Percentiles rank a stretch among this genome's conserved stretches.
These are phyloP conservation scores for Penicillium sclerotiorum DNA, from an alignment of 2,329 filamentous ascomycete genomes.

Conservation along the genomic window DNA sequence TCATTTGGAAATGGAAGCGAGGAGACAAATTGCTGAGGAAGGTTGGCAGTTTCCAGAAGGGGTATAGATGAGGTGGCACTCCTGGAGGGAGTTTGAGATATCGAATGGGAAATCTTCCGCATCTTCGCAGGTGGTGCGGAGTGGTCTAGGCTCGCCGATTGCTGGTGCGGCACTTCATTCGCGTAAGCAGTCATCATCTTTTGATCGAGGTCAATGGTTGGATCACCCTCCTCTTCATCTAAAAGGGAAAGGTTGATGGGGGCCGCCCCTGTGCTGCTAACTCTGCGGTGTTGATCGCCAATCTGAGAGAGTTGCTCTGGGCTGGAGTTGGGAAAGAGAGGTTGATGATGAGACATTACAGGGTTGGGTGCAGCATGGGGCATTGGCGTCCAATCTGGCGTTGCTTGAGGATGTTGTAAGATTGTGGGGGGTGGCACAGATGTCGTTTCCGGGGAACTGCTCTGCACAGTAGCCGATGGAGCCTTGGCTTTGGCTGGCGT, in stretches of 20 bases:
- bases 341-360: slow-evolving; percentile 31
- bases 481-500: slow-evolving; percentile 33
- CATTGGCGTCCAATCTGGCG: slow-evolving; percentile 42
- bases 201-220: slow-evolving; percentile 20
- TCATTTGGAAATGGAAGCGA: slow-evolving; percentile 57
- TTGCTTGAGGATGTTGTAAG: slow-evolving; percentile 30
- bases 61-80: slow-evolving; percentile 37
- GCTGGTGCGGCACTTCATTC: slow-evolving; percentile 32
- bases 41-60: slow-evolving; percentile 33
- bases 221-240: slow-evolving; percentile 59
- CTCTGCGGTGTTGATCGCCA: slow-evolving; percentile 39
- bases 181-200: slow-evolving; percentile 26
- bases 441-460: slow-evolving; percentile 38
- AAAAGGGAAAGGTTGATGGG: slow-evolving; percentile 60
- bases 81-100: slow-evolving; percentile 32
- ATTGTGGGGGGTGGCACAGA: slow-evolving; percentile 32
- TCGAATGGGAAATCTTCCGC: slow-evolving; percentile 39
- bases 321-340: slow-evolving; percentile 55
- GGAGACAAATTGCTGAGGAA: slow-evolving; percentile 58
- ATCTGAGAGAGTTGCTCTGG: slow-evolving; percentile 52
- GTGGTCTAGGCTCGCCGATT: slow-evolving; percentile 28
- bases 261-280: slow-evolving; percentile 27
- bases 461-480: slow-evolving; percentile 29
- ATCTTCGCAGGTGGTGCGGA: slow-evolving; percentile 42
- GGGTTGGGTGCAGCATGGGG: slow-evolving; percentile 27